Conservation (phyloP, 768 basidiomycete genomes). For the Botryobasidium botryosum region DNA sequence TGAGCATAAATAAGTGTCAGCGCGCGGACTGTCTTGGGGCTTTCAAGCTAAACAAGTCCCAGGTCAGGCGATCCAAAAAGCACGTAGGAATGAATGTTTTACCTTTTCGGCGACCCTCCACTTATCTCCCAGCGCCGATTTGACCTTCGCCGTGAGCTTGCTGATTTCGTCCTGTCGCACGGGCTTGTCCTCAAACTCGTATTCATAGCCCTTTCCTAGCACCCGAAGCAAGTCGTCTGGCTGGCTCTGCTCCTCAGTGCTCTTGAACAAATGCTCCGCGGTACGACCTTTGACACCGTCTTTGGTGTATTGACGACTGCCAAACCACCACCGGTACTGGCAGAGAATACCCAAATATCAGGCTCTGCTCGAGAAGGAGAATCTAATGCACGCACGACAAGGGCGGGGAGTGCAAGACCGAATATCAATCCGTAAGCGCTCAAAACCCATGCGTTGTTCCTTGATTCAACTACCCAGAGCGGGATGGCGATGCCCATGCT, state of each 20-base stretch:
- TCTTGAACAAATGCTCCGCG: slow-evolving; percentile 78
- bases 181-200: slow-evolving; percentile 26
- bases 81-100: background rate
- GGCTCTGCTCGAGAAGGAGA: background rate
- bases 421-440: slow-evolving; percentile 77
- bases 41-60: background rate
- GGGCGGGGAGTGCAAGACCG: slow-evolving; percentile 65
- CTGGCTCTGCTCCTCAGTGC: slow-evolving; percentile 59
- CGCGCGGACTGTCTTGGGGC: slow-evolving; percentile 27
- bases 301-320: slow-evolving; percentile 73
- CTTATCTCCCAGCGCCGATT: background rate
- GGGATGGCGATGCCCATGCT: slow-evolving; percentile 93
- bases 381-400: slow-evolving; percentile 48
- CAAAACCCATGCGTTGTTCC: slow-evolving; percentile 84
- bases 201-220: slow-evolving; percentile 46
- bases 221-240: slow-evolving; percentile 56
- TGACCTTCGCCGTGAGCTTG: slow-evolving; percentile 4
- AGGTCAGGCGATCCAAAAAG: background rate
- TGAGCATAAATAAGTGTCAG: slow-evolving; percentile 73
- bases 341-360: too few species aligned
- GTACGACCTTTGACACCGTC: slow-evolving; percentile 73
- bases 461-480: slow-evolving; percentile 78
- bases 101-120: background rate
- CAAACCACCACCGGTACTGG: slow-evolving; percentile 94
- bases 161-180: slow-evolving; percentile 11